Evolutionary conservation across 441 rosid species (phyloP).

Genomic region (Croton setiger): DNA sequence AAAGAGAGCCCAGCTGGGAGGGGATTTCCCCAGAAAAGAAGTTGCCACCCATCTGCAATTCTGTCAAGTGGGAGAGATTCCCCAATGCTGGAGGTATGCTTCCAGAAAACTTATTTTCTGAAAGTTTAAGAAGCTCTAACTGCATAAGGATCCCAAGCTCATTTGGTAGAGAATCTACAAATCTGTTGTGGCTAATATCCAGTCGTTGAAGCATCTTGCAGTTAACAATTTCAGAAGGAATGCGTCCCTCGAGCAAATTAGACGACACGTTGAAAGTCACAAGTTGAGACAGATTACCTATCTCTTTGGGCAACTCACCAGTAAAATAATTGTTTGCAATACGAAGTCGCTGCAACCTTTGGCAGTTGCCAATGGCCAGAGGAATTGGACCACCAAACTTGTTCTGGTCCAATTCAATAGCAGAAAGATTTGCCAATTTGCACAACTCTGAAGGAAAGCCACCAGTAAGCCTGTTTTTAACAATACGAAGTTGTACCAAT

Average conservation of each 20-base stretch:
- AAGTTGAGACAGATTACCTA: conserved; percentile 68
- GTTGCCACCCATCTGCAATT: conserved; percentile 96
- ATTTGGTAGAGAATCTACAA: conserved; percentile 55
- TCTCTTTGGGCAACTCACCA: conserved; percentile 63
- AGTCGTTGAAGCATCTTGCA: conserved; percentile 94
- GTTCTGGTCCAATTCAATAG: conserved; percentile 85
- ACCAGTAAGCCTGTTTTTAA: conserved; percentile 68
- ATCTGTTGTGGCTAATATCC: conserved; percentile 77
- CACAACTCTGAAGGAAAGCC: conserved; percentile 84
- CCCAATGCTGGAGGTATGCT: conserved; percentile 72
- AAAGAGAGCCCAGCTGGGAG: conserved; percentile 65
- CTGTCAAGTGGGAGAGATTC: conserved; percentile 80
- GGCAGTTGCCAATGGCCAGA: conserved; percentile 59
- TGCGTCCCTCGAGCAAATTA: conserved; percentile 60
- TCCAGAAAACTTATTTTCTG: conserved; percentile 78
- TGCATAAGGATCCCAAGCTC: conserved; percentile 79
- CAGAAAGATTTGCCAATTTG: conserved; percentile 74
- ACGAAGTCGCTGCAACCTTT: conserved; percentile 81
- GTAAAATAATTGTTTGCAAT: conserved; percentile 74
- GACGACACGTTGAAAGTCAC: conserved; percentile 86
- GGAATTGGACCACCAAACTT: conserved; percentile 78
- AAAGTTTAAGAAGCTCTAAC: conserved; percentile 77
- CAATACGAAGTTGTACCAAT: conserved; percentile 71
- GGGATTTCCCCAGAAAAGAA: conserved; percentile 77
- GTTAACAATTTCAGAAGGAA: conserved; percentile 64